These are phyloP conservation scores for Cyclotella distinguenda DNA, from an alignment of 108 stramenopile genomes.

Conservation along the genomic window DNA sequence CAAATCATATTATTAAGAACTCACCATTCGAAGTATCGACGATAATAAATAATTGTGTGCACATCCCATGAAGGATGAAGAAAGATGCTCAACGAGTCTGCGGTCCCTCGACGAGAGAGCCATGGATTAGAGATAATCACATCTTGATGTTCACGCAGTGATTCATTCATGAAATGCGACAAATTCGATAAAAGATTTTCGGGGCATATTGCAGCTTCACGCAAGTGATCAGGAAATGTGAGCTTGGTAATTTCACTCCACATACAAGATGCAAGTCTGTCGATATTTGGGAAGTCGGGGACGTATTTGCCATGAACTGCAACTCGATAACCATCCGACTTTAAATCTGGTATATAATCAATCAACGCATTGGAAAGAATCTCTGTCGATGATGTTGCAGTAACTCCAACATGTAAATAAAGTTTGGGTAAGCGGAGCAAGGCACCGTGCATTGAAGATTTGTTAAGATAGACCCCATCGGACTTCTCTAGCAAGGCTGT, in stretches of 20 bases:
- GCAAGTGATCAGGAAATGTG: constrained; percentile 7
- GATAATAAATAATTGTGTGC: constrained; percentile 7
- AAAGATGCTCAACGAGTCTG: constrained; percentile 6
- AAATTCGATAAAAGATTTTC: constrained; percentile 1
- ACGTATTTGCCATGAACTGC: constrained; percentile 19
- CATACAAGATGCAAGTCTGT: constrained; percentile 9
- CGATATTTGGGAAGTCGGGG: constrained; percentile 8
- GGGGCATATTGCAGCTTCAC: constrained; percentile 9
- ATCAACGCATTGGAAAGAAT: constrained; percentile 7
- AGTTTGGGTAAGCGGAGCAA: constrained; percentile 3
- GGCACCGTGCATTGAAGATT: constrained; percentile 15
- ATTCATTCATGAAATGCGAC: constrained; percentile 8
- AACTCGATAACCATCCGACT: constrained; percentile 12
- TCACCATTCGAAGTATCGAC: constrained; percentile 14
- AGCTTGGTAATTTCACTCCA: constrained; percentile 15
- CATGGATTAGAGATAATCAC: constrained; percentile 18
- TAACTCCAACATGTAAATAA: constrained; percentile 18
- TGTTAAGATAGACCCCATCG: constrained; percentile 16
- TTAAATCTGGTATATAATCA: background rate
- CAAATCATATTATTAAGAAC: no score
- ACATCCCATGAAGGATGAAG: constrained; percentile 14
- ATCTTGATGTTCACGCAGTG: constrained; percentile 1
- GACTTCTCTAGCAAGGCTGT: constrained; percentile 9
- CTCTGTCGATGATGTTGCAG: constrained; percentile 17
- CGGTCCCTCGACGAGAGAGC: constrained; percentile 10